phyloP scores from a whole-genome alignment of 805 yeast species.

The Metschnikowia orientalis region DNA sequence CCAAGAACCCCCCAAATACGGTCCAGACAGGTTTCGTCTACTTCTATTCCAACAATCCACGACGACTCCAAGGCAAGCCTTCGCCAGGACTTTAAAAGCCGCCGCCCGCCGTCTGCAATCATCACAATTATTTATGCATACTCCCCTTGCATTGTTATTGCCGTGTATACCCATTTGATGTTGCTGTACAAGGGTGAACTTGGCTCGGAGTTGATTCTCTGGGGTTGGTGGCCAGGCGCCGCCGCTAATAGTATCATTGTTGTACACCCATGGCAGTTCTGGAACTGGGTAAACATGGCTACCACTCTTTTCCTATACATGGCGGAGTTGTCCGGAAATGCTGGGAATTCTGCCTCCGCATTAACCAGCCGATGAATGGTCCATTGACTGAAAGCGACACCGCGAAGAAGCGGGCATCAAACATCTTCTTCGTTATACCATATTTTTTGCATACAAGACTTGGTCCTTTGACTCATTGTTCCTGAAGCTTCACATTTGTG shows the following conservation, averaged over 20 bases:
- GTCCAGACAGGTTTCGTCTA: constrained; percentile 30
- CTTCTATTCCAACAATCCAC: constrained; percentile 24
- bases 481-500: no score
- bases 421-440: no score
- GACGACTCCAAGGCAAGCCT: neutral
- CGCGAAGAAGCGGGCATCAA: no score
- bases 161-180: constrained; percentile 91
- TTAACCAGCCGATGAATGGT: constrained; percentile 45
- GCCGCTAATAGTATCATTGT: constrained; percentile 22
- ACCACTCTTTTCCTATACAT: constrained; percentile 75
- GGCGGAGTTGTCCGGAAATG: constrained; percentile 58
- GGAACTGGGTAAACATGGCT: constrained; percentile 95
- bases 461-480: no score
- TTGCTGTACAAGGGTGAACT: constrained; percentile 80
- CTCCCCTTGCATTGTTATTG: constrained; percentile 90
- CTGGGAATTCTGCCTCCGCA: constrained; percentile 26
- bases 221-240: constrained; percentile 48
- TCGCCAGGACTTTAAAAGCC: constrained; percentile 1
- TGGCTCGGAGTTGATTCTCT: constrained; percentile 55
- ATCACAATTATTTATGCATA: constrained; percentile 72
- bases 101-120: constrained; percentile 24
- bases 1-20: constrained; percentile 38
- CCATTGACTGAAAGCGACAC: no score
- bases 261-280: constrained; percentile 84
- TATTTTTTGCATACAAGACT: no score